Evolutionary conservation across 176 grass and related monocot genomes (phyloP).

Genomic region (Cymbopogon citratus): DNA sequence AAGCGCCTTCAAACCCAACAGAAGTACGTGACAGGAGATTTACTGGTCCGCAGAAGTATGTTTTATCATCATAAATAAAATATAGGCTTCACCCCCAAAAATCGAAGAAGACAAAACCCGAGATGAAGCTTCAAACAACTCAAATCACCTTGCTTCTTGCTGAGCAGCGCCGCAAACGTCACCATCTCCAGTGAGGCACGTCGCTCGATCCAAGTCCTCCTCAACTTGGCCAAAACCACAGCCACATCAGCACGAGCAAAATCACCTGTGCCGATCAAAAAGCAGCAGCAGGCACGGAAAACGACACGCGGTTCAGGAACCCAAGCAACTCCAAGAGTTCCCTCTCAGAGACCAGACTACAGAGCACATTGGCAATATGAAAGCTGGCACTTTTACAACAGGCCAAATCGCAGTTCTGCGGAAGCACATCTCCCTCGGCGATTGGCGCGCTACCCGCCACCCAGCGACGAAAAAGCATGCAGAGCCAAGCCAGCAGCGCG

Average conservation of each 20-base stretch:
- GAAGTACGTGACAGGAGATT: neutral
- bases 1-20: constrained; percentile 41
- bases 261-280: constrained; percentile 4
- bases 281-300: neutral
- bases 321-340: too few species aligned
- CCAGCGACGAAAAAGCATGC: too few species aligned
- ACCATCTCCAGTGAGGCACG: constrained; percentile 61
- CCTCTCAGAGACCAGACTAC: too few species aligned
- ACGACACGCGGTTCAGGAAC: neutral
- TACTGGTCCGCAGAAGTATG: too few species aligned
- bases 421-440: too few species aligned
- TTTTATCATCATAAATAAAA: neutral
- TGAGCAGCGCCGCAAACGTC: constrained; percentile 61
- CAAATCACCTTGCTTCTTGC: constrained; percentile 63
- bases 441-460: too few species aligned
- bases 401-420: too few species aligned
- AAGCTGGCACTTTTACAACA: too few species aligned
- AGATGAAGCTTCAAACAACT: neutral
- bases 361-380: too few species aligned
- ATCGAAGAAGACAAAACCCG: neutral
- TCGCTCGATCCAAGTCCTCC: constrained; percentile 75
- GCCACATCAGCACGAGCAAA: constrained; percentile 19
- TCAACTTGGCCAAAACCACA: constrained; percentile 52
- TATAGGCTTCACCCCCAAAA: neutral
- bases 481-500: too few species aligned